Base-by-base conservation (phyloP, 176 grass and related monocot genomes). In the Aegilops longissima region DNA sequence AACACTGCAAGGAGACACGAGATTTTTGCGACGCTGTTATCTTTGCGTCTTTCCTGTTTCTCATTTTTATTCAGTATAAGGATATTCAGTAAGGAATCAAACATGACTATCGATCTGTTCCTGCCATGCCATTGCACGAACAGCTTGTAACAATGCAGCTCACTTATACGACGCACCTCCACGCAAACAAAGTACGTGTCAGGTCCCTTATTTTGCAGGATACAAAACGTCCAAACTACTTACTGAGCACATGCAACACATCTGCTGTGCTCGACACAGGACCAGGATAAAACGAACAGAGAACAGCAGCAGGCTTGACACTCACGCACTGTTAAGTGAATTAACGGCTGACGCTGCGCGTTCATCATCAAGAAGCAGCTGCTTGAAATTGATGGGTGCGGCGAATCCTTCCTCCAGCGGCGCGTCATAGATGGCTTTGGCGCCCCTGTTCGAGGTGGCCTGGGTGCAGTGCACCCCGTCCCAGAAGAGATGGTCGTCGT, bases 381-480 rank as follows among this genome's bases (percentile, higher is more conserved):
- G 76, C 73, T 89, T 92, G 81, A 92, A 92, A 29, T 82, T 92
- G 70, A 89, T 86, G 31, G 90, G 90, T 63, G 76, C 23, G 12
- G 90, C 77, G 77, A 88, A 92, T 1, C 72, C 58, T 58, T 56
- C 21, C 70, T 62, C 25, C 25, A 24, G 1, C 18, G 88, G 82
- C 10, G 85, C 90, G 65, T 39, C 79, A 70, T 47, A 92, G 77
- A 92, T 92, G 39, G 82, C 82, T 3, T 24, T 29, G 29, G 87
- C 88, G 59, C 84, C 84, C 84, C 80, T 92, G 58, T 70, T 87
- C 23, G 80, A 84, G 61, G 87, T 54, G 25, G 91, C 84, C 63
- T 92, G 87, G 62, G 91, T 92, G 79, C 83, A 79, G 81, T 92
- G 90, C 82, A 89, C 86, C 36, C 36, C 83, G 79, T 92, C 90